Percentiles rank a stretch among this genome's conserved stretches.
These are phyloP conservation scores for Petrea volubilis DNA, from an alignment of 257 asterid species.

Conservation along the genomic window DNA sequence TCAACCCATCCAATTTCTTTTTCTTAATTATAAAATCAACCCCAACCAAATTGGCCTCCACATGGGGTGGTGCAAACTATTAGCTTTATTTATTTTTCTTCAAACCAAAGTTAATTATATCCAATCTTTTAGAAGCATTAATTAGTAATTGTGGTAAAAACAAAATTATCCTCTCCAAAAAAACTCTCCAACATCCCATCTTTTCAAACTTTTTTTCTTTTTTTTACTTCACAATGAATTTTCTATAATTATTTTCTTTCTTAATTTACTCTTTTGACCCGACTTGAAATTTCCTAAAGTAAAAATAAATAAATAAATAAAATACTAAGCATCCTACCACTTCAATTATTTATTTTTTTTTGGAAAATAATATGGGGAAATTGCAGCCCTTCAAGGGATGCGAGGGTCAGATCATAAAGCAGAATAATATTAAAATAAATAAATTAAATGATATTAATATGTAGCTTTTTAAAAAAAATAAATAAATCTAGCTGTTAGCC, in stretches of 20 bases:
- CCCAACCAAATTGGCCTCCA: conserved; percentile 24
- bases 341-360: not conserved
- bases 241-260: not conserved
- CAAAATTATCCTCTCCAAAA: conserved; percentile 15
- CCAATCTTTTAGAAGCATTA: not conserved
- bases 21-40: too few species aligned
- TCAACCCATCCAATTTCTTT: not conserved
- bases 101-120: conserved; percentile 5
- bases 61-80: conserved; percentile 28
- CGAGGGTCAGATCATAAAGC: conserved; percentile 31
- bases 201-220: not conserved
- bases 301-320: not conserved
- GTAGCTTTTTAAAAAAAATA: conserved; percentile 5
- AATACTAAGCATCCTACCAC: too few species aligned
- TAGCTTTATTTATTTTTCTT: not conserved
- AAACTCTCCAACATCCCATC: conserved; percentile 12
- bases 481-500: conserved; percentile 26
- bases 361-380: not conserved
- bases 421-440: not conserved
- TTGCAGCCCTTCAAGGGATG: conserved; percentile 24
- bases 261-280: too few species aligned
- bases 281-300: not conserved
- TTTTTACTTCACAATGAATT: not conserved
- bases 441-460: not conserved
- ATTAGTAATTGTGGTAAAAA: conserved; percentile 5